Conservation (phyloP, 2,329 filamentous ascomycete species). For the Metarhizium brunneum region DNA sequence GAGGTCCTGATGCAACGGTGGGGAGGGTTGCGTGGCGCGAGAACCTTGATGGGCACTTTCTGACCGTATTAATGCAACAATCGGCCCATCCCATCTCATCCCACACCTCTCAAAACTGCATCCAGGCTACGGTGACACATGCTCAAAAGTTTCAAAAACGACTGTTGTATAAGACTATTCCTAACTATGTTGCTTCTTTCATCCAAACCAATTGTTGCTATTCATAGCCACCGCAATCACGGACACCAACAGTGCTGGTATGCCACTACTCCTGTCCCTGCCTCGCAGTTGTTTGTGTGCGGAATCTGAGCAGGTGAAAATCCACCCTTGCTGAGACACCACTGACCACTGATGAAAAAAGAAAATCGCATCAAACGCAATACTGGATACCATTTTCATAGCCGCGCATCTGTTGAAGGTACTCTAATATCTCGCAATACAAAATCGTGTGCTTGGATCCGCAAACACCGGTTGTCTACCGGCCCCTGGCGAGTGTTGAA, state of each 20-base stretch:
- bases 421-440: not conserved
- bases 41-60: not conserved
- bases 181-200: not conserved
- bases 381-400: not conserved
- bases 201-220: too few relatives aligned
- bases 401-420: not conserved
- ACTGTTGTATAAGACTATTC: not conserved
- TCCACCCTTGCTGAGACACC: not conserved
- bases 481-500: slow-evolving; percentile 3
- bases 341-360: not conserved
- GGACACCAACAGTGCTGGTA: not conserved
- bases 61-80: not conserved
- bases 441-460: not conserved
- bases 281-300: too few relatives aligned
- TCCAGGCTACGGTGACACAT: not conserved
- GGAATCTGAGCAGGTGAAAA: too few relatives aligned
- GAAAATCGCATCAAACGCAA: not conserved
- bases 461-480: not conserved
- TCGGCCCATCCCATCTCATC: not conserved
- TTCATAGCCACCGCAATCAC: not conserved
- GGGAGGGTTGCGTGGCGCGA: not conserved
- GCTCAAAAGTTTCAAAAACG: not conserved
- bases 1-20: not conserved
- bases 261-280: too few relatives aligned
- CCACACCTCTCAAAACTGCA: not conserved